phyloP scores from a whole-genome alignment of 306 rosid species.

The Malus sylvestris region DNA sequence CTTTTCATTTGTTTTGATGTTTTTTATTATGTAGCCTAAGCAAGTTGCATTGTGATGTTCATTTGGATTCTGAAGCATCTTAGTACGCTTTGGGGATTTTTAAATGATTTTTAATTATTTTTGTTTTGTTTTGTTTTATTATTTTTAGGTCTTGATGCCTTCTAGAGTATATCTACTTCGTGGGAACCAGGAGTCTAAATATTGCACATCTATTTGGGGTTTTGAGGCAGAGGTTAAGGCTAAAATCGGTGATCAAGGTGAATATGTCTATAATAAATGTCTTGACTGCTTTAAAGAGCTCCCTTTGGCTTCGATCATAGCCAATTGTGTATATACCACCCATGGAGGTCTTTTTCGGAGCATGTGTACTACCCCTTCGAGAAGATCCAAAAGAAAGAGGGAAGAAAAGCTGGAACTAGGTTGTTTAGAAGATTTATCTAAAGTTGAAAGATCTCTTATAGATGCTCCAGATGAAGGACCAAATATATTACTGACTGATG shows the following conservation, averaged over 20 bases:
- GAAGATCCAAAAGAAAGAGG: conserved; percentile 47
- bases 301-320: conserved; percentile 78
- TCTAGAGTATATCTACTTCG: conserved; percentile 78
- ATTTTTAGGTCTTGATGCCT: conserved; percentile 77
- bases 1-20: background rate
- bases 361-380: conserved; percentile 23
- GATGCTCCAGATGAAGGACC: conserved; percentile 66
- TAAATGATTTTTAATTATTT: background rate
- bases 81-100: background rate
- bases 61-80: background rate
- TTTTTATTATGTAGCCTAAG: background rate
- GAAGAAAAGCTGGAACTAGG: conserved; percentile 56
- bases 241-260: conserved; percentile 68
- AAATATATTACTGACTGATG: conserved; percentile 57
- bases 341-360: conserved; percentile 93
- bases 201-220: conserved; percentile 57
- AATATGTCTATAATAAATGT: conserved; percentile 58
- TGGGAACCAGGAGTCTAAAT: conserved; percentile 76
- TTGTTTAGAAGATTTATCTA: conserved; percentile 61
- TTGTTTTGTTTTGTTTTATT: background rate
- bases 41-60: background rate
- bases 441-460: conserved; percentile 44
- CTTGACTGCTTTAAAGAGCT: conserved; percentile 77
- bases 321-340: conserved; percentile 63
- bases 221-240: conserved; percentile 66